A percentile compares a stretch with the other conserved stretches of the same genome.
Evolutionary conservation across 2,329 filamentous ascomycete genomes (phyloP).

Genomic region (Zymoseptoria passerinii): DNA sequence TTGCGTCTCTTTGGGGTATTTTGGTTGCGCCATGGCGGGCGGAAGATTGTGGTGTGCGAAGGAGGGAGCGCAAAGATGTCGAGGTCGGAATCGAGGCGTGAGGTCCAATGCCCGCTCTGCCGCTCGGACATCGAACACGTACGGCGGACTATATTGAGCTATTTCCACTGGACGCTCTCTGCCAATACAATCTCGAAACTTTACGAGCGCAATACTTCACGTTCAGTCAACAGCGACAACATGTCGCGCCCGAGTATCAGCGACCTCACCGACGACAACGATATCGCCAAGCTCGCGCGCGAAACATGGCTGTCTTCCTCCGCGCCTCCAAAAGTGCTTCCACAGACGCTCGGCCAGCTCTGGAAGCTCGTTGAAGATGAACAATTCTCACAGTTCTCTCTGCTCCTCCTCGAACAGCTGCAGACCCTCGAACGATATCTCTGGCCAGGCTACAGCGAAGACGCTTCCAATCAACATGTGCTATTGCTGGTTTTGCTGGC

Average conservation of each 20-base stretch:
- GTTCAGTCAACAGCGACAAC: not conserved
- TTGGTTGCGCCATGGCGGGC: constrained; percentile 16
- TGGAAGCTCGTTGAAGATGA: constrained; percentile 84
- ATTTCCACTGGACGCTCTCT: not conserved
- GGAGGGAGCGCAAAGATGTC: not conserved
- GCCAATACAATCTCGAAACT: not conserved
- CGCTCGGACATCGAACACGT: not conserved
- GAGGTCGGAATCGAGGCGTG: not conserved
- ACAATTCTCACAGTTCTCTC: constrained; percentile 65
- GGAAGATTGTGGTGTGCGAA: constrained; percentile 5
- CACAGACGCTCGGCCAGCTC: constrained; percentile 74
- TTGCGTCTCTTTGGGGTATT: constrained; percentile 13
- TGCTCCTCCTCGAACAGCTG: constrained; percentile 78
- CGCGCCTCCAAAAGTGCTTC: constrained; percentile 60
- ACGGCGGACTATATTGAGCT: not conserved
- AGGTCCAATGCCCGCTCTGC: not conserved
- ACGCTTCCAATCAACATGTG: constrained; percentile 86
- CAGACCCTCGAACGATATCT: constrained; percentile 89
- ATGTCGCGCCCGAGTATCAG: constrained; percentile 54
- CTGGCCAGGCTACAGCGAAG: constrained; percentile 77
- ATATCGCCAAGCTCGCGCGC: constrained; percentile 62
- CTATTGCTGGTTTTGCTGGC: constrained; percentile 76
- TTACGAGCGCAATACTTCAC: not conserved
- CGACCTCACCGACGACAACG: constrained; percentile 60
- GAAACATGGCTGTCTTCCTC: constrained; percentile 72